Base-by-base conservation (phyloP, 768 basidiomycete genomes). In the Leccinellum rugosiceps region DNA sequence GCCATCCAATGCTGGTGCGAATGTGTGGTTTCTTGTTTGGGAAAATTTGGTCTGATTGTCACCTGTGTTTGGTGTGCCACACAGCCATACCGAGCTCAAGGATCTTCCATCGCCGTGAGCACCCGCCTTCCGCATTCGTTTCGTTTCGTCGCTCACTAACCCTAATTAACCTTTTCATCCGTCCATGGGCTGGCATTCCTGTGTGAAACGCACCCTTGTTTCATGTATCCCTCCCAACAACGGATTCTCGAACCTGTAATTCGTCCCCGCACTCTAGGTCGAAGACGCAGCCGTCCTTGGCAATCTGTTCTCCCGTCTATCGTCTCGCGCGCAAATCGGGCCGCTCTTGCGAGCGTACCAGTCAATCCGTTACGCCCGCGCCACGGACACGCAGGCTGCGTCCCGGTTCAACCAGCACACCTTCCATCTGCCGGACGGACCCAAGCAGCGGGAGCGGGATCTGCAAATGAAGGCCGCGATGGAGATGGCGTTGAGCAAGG, bases 401-500 rank as follows among this genome's bases (percentile, higher is more conserved):
- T 78, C 82, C 4, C 75, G 80, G 1, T 60, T 78, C 30, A 85
- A 85, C 63, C 80, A 82, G 58, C 58, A 73, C 38, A 77, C 79
- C 45, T 85, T 85, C 68, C 84, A 86, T 63, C 67, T 84, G 0
- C 72, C 73, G 0, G 85, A 86, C 54, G 83, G 84, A 0, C 76
- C 77, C 1, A 78, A 75, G 32, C 85, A 86, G 58, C 68, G 73
- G 44, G 71, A 69, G 46, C 76, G 85, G 11, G 86, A 87, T 57
- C 66, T 61, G 4, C 70, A 74, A 17, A 85, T 86, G 83, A 73
- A 72, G 11, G 56, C 52, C 1, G 82, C 80, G 25, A 84, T 80
- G 78, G 75, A 71, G 32, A 63, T 62, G 0, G 78, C 77, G 53
- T 58, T 76, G 56, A 54, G 62, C 57, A 63, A 66, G 57, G 66